Evolutionary conservation across 768 basidiomycete species (phyloP), one percentile per base, ranked within the genome.

Genomic region (Russula brevipes): DNA sequence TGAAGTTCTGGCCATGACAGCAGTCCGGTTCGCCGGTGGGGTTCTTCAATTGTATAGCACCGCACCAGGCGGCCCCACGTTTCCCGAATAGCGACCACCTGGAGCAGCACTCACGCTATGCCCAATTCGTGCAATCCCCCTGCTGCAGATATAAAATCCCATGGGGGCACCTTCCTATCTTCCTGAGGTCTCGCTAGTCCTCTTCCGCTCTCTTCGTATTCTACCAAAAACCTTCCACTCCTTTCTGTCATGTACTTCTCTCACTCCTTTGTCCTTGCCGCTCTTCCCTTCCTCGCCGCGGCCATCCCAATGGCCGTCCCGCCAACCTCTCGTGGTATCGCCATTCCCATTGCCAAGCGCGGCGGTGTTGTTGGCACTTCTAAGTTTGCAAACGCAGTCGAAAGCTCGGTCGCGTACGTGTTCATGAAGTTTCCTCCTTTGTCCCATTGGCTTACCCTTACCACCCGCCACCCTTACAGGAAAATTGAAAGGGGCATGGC

Each of bases 401-500:
- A 14, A 5, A 12, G 6, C 5, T 6, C 45, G 8, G 4, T 64
- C 16, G 36, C 35, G 62, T 60, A 35, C 2, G 38, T 39, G 12
- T 39, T 12, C 38, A 1, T 7, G 38, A 39, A 39, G 7, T 39
- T 7, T 39, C 12, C 7, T 24, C 24, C 24, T 24, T 24, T 24
- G 24, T 24, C 24, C 24, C 1, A n/a, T 24, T 24, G 24, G 24
- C 24, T 1, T 54, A 16, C 45, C 14, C 19, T 16, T 14, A 16
- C 11, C 3, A 14, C 8, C 7, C 7, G 1, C 38, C 36, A 10
- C 8, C 24, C 12, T n/a, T 19, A 30, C 42, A 66, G 65, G 5
- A 66, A 65, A 50, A 51, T 59, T 9, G 2, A 50, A 1, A 24
- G 35, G 7, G 64, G 65, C 19, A 49, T 65, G 12, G n/a, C 4